Base-by-base conservation (phyloP, 352 stramenopile genomes). In the Pythium pectinolyticum region DNA sequence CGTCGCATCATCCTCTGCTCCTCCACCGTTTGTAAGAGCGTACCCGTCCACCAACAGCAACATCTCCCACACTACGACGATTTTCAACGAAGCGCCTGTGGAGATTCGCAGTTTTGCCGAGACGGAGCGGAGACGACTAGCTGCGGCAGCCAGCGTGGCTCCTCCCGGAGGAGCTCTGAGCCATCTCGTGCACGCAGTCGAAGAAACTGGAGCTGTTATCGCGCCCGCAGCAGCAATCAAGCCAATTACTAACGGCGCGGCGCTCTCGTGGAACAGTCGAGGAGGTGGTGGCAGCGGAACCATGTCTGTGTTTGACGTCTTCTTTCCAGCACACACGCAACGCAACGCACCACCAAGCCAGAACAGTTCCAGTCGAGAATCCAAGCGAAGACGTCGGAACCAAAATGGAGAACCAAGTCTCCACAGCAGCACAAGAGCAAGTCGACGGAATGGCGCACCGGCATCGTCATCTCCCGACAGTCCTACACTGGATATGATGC, bases 101-200 rank as follows among this genome's bases (percentile, higher is more conserved):
- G 51, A 57, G 60, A 81, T 90, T 61, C 79, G 79, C 58, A 88
- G 78, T 66, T 89, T 89, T 55, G 68, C 74, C 17, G 80, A 89
- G 55, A 77, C 73, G n/a, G 70, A 81, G 31, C 70, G 68, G 9
- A 48, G 67, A 48, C 66, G 69, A 19, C 61, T 49, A 10, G 30
- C 46, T 2, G 32, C 55, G 30, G 43, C 54, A n/a, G 15, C 57
- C 25, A 37, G 35, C 46, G 14, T n/a, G 50, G 31, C 34, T 52
- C 32, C 25, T 35, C 48, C 27, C 10, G 27, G 57, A 35, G 25
- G 45, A 49, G 49, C 22, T 9, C 15, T 62, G 34, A 53, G 50
- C 28, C 40, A 59, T 32, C 49, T 57, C 8, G 24, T 57, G 20
- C 61, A 63, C 43, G 37, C 30, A n/a, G 54, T 39, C 17, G 34